A percentile compares a stretch with the other conserved stretches of the same genome.
Conservation (phyloP, 2,329 filamentous ascomycete genomes). For the Fusarium newnesense region DNA sequence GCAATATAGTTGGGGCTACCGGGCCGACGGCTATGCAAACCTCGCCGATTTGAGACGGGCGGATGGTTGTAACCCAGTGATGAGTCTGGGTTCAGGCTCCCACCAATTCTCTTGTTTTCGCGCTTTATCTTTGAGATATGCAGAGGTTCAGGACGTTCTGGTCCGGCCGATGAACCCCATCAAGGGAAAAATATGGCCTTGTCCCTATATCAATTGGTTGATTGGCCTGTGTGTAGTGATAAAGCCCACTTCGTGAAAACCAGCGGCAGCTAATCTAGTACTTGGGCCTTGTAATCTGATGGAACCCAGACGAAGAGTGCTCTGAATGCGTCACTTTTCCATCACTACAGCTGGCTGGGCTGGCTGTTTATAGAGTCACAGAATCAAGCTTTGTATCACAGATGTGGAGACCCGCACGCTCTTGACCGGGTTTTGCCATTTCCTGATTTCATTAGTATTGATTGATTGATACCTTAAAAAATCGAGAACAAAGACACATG, state of each 20-base stretch:
- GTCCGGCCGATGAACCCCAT: constrained; percentile 37
- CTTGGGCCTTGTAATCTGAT: background rate
- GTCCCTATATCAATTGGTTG: constrained; percentile 30
- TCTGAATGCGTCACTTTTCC: constrained; percentile 32
- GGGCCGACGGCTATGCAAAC: constrained; percentile 22
- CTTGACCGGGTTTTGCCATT: background rate
- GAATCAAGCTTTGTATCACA: constrained; percentile 9
- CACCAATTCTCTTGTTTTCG: background rate
- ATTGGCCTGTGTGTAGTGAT: constrained; percentile 7
- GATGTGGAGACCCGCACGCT: constrained; percentile 10
- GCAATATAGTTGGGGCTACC: constrained; percentile 15
- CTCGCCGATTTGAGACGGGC: constrained; percentile 5
- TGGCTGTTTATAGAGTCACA: background rate
- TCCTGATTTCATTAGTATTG: no score
- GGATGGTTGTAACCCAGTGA: constrained; percentile 8
- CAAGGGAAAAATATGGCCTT: constrained; percentile 35
- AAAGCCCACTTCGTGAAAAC: constrained; percentile 29
- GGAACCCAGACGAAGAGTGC: constrained; percentile 9
- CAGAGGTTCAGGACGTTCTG: constrained; percentile 30
- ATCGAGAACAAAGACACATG: background rate
- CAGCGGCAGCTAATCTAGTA: constrained; percentile 8
- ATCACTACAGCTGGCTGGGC: constrained; percentile 1
- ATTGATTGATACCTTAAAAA: background rate
- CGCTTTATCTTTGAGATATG: background rate
- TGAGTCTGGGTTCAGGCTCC: background rate